These are phyloP conservation scores for Hansenula anomala DNA, from an alignment of 1,139 yeast genomes.

Conservation along the genomic window DNA sequence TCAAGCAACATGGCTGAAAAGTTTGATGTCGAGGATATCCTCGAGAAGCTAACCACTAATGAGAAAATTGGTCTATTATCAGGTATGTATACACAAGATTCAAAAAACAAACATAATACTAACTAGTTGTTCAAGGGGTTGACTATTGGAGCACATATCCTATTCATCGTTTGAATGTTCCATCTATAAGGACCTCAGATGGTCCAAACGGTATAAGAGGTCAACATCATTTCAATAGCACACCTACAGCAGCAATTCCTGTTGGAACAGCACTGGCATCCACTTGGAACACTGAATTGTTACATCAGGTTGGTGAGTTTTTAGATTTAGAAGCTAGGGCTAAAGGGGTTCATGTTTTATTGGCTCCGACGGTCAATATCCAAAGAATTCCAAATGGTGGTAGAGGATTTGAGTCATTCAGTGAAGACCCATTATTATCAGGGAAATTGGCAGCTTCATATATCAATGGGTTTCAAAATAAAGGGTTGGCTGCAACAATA, in stretches of 20 bases:
- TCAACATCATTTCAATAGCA: conserved; percentile 39
- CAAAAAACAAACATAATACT: conserved; percentile 8
- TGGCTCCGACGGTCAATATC: conserved; percentile 54
- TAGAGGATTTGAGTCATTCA: conserved; percentile 56
- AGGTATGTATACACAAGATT: conserved; percentile 27
- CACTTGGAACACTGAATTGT: conserved; percentile 35
- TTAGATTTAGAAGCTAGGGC: conserved; percentile 47
- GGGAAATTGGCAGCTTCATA: conserved; percentile 47
- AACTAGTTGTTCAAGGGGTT: too few relatives aligned
- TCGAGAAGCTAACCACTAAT: conserved; percentile 38
- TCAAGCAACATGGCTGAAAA: conserved; percentile 6
- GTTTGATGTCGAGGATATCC: conserved; percentile 39
- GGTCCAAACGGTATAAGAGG: conserved; percentile 57
- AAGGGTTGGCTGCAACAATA: conserved; percentile 49
- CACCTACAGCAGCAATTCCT: conserved; percentile 48
- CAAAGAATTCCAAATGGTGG: conserved; percentile 62
- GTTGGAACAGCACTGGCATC: conserved; percentile 34
- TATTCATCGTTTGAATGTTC: conserved; percentile 40
- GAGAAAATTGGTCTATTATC: conserved; percentile 47
- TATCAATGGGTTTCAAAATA: conserved; percentile 49
- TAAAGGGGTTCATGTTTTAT: conserved; percentile 53
- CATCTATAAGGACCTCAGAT: conserved; percentile 35
- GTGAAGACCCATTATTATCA: conserved; percentile 58
- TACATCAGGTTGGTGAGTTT: conserved; percentile 38
- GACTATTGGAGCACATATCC: conserved; percentile 56